phyloP scores from a whole-genome alignment of 306 rosid species.

The Quercus mongolica region DNA sequence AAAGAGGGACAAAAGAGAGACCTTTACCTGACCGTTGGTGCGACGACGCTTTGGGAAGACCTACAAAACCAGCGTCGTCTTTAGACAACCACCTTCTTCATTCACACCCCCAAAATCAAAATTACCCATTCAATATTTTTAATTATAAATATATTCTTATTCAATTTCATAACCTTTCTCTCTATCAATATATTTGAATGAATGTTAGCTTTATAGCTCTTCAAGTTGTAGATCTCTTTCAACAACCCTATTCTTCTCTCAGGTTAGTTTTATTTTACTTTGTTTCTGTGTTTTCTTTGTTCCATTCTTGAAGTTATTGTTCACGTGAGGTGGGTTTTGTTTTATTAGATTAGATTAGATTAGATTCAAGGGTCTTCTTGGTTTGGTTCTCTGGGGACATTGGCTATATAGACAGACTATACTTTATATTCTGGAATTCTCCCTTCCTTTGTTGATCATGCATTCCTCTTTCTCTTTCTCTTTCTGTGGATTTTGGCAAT shows the following conservation, averaged over 20 bases:
- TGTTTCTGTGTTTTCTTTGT: background rate
- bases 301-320: background rate
- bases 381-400: slow-evolving; percentile 16
- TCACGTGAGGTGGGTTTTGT: slow-evolving; percentile 12
- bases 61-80: slow-evolving; percentile 19
- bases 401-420: slow-evolving; percentile 9
- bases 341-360: background rate
- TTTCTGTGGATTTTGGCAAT: background rate
- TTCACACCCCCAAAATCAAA: background rate
- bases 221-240: slow-evolving; percentile 42
- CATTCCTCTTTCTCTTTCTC: background rate
- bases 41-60: slow-evolving; percentile 10
- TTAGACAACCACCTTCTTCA: background rate
- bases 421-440: slow-evolving; percentile 14
- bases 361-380: slow-evolving; percentile 25
- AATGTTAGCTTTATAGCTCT: slow-evolving; percentile 15
- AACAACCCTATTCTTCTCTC: slow-evolving; percentile 17
- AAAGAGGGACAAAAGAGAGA: background rate
- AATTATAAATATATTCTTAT: slow-evolving; percentile 7
- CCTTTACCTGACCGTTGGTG: slow-evolving; percentile 22
- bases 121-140: slow-evolving; percentile 1
- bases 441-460: slow-evolving; percentile 5
- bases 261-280: slow-evolving; percentile 25
- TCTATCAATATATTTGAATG: slow-evolving; percentile 5
- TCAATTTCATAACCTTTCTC: slow-evolving; percentile 10